Conservation (phyloP, 116 monocot species). For the Trichopus zeylanicus region DNA sequence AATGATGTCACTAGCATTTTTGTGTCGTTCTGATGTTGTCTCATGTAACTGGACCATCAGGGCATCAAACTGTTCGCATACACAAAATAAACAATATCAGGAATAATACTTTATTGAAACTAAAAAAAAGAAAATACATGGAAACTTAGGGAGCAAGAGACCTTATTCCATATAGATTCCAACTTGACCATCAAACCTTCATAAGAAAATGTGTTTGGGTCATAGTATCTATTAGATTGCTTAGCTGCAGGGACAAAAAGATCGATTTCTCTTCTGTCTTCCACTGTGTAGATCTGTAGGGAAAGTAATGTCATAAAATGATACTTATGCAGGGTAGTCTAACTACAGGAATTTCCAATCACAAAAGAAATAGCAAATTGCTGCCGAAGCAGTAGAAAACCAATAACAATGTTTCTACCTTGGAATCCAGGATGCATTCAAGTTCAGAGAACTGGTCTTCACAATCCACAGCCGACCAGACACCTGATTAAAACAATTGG, state of each 20-base stretch:
- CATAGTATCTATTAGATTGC: slow-evolving; percentile 60
- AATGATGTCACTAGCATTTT: slow-evolving; percentile 31
- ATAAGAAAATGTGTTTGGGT: slow-evolving; percentile 25
- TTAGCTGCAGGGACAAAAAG: slow-evolving; percentile 48
- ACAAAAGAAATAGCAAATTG: neutral
- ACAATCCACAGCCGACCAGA: slow-evolving; percentile 59
- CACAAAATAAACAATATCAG: slow-evolving; percentile 6
- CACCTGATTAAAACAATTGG: slow-evolving; percentile 34
- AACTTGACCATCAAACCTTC: slow-evolving; percentile 40
- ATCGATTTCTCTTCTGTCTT: slow-evolving; percentile 65
- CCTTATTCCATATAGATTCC: slow-evolving; percentile 38
- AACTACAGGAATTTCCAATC: too few relatives aligned
- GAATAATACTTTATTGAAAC: neutral
- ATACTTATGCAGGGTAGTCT: too few relatives aligned
- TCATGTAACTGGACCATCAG: slow-evolving; percentile 29
- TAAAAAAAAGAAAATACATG: neutral
- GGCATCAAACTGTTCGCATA: slow-evolving; percentile 48
- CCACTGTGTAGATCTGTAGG: slow-evolving; percentile 60
- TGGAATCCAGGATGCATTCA: slow-evolving; percentile 74
- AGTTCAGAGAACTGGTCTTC: slow-evolving; percentile 66
- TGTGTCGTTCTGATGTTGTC: slow-evolving; percentile 18
- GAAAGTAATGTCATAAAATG: neutral
- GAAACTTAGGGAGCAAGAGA: slow-evolving; percentile 6
- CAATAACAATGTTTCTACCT: slow-evolving; percentile 28
- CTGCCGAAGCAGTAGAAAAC: slow-evolving; percentile 3